Base-by-base conservation (phyloP, 2,329 filamentous ascomycete species). In the Sporothrix phasma region DNA sequence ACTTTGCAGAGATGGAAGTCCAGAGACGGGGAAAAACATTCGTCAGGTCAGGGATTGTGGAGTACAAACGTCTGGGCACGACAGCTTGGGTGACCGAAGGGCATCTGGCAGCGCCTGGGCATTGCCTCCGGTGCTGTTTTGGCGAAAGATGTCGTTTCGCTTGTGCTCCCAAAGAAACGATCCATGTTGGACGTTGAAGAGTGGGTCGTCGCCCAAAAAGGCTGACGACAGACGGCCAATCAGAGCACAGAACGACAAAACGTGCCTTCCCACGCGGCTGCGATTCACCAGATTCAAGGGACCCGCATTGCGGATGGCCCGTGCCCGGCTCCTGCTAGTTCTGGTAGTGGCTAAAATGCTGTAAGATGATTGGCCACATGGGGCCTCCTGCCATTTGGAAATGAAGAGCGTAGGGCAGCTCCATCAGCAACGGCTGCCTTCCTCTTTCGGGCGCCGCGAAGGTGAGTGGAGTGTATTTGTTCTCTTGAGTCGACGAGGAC, bases 351-450 rank as follows among this genome's bases (percentile, higher is more conserved):
- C 47, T 34, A 8, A 53, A 65, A 62, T 61, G 24, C 39, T 54
- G 60, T 61, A 46, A 60, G 51, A 58, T 68, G 67, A 68, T 68
- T 68, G 65, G 67, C 45, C 43, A 6, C 17, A n/a, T 8, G 22
- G 17, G 41, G 47, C 62, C 10, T 54, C 39, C 17, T 58, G 54
- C 19, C 17, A 24, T 24, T 39, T 4, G 22, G 37, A 54, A 64
- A 56, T 51, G 37, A 49, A 37, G 22, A 34, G 13, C 29, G 8
- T 4, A 56, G 31, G 31, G 31, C 37, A 56, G 13, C 11, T 3
- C 31, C 51, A 31, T 39, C 51, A 15, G 46, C 7, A 29, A 45
- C 63, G 64, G 46, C 59, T 45, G 62, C 60, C 64, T 65, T 60
- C 59, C 64, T 53, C 24, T 65, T 65, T 24, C 56, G 60, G 59